Evolutionary conservation across 805 yeast species (phyloP), one percentile per base, ranked within the genome.

Genomic region (Lipomyces sp.): DNA sequence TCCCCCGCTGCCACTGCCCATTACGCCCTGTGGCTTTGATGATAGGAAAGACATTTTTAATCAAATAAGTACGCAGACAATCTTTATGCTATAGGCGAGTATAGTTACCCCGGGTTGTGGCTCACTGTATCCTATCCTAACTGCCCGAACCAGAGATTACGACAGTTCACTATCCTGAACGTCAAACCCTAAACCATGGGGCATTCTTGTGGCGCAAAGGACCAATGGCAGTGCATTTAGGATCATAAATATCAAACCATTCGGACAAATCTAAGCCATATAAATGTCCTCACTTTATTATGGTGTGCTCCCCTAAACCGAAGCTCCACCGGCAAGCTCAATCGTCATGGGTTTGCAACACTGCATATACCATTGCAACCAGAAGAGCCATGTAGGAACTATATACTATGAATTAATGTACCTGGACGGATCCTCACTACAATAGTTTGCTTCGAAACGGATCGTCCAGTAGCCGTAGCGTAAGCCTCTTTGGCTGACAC

Each of bases 1-100:
- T 24, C 71, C 71, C 42, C 70, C 71, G 48, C 64, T 50, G 30
- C 61, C 55, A 45, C 62, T 59, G 54, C 64, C 64, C 62, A 59
- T 55, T 48, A 53, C 29, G 30, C 67, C 66, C 42, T 60, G 65
- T 3, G 71, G 69, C 56, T 64, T 42, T 13, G 71, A 65, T 6
- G 70, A 62, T n/a, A 68, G 50, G 37, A 68, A 68, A 3, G 71
- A 68, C 71, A 68, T 68, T 51, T 24, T 42, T 42, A 42, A 24
- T 42, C 48, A 15, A 15, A 24, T 7, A 15, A 42, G 48, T 7
- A 42, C 48, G n/a, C 15, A 2, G 48, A 42, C 8, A 15, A 8
- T n/a, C 18, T 5, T 15, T 42, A 42, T 42, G 24, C 15, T 11
- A 42, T 4, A 42, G 48, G 48, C 48, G 48, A 42, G 18, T 42